phyloP scores from a whole-genome alignment of 495 filamentous ascomycete species.

The Opeltia flavorubescens region DNA sequence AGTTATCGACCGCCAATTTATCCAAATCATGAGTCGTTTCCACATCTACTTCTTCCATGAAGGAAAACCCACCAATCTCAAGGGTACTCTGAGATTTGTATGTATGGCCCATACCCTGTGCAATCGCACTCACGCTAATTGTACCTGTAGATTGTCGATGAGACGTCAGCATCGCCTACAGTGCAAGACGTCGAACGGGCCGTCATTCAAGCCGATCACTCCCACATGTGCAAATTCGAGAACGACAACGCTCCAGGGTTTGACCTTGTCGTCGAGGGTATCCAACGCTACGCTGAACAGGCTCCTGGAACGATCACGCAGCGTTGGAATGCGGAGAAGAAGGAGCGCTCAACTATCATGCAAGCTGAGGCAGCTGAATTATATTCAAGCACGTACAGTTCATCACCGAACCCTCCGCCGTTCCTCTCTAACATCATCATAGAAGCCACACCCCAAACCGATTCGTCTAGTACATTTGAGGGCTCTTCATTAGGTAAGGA shows the following conservation, averaged over 20 bases:
- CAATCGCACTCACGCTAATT: slow-evolving; percentile 13
- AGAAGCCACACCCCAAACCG: slow-evolving; percentile 8
- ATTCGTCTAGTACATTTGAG: slow-evolving; percentile 9
- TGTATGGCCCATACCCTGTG: slow-evolving; percentile 1
- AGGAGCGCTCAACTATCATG: slow-evolving; percentile 31
- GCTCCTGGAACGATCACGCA: slow-evolving; percentile 41
- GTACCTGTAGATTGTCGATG: slow-evolving; percentile 48
- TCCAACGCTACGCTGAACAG: slow-evolving; percentile 52
- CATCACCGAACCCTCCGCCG: not conserved
- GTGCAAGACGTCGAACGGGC: slow-evolving; percentile 61
- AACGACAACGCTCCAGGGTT: slow-evolving; percentile 59
- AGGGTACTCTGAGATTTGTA: slow-evolving; percentile 37
- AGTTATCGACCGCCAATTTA: slow-evolving; percentile 65
- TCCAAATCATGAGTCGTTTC: slow-evolving; percentile 57
- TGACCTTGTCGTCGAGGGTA: slow-evolving; percentile 53
- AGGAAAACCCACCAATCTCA: slow-evolving; percentile 41
- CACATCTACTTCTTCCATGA: slow-evolving; percentile 64
- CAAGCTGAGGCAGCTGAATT: slow-evolving; percentile 27
- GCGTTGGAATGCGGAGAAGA: slow-evolving; percentile 51
- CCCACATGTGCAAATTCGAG: slow-evolving; percentile 80
- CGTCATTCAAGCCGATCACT: slow-evolving; percentile 71
- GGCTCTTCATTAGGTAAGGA: slow-evolving; percentile 13
- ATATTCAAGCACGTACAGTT: slow-evolving; percentile 12
- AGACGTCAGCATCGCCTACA: slow-evolving; percentile 59
- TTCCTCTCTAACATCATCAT: not conserved